Base-by-base conservation (phyloP, 2,329 filamentous ascomycete species). In the Stenocarpella maydis region DNA sequence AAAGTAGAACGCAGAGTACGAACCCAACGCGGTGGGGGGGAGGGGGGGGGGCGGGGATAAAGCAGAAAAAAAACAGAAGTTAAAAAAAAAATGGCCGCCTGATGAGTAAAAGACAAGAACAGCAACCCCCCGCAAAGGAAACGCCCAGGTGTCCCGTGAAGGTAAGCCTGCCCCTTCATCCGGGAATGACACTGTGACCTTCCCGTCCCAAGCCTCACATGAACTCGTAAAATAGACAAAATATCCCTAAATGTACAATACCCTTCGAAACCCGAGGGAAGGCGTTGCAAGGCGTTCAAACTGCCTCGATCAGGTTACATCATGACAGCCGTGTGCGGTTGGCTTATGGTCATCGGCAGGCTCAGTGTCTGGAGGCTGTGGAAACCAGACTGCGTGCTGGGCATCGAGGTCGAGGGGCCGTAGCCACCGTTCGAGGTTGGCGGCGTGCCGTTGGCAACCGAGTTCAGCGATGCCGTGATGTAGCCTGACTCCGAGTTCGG, bases 401-500 rank as follows among this genome's bases (percentile, higher is more conserved):
- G 75, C 72, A 78, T 75, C 54, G 77, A 76, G 34, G 73, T 76
- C 2, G 75, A 69, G 8, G 73, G 69, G 54, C 77, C 71, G 31
- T 76, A 75, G 68, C 76, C 74, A 54, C 75, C 76, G 64, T 75
- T 76, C 8, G 78, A 74, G 10, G 74, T 76, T 61, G 72, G 71
- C 8, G 74, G 72, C 69, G 71, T 72, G 65, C 67, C 71, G 72
- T 80, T 79, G 45, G 80, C 77, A 31, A 82, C 77, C 24, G 82
- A 80, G 72, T 85, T 85, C 15, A 91, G 79, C 1, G 86, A 87
- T 6, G 81, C 77, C 7, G 85, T 79, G 53, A 87, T 79, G 77
- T 92, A 92, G 67, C 88, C 88, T 73, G 86, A 83, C 73, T 92
- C 90, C 0, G 91, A 92, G 58, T 87, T 89, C 19, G 93, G 92